phyloP scores from a whole-genome alignment of 306 rosid species.

The Casuarina cunninghamiana region DNA sequence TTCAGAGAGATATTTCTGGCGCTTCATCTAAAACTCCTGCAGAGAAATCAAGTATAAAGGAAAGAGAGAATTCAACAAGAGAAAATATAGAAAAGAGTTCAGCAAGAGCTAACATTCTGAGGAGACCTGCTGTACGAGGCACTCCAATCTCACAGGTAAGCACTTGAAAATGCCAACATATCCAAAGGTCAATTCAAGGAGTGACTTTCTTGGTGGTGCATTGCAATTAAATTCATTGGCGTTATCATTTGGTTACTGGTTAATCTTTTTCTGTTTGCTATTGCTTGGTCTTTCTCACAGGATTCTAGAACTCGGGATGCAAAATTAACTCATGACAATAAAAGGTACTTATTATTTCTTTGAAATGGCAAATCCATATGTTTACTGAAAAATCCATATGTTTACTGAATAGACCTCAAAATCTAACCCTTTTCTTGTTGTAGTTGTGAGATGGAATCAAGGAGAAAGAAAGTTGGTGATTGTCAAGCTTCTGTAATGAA shows the following conservation, averaged over 20 bases:
- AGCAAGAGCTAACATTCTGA: constrained; percentile 33
- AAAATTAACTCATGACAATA: constrained; percentile 34
- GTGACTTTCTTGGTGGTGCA: neutral
- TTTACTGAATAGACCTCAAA: constrained; percentile 29
- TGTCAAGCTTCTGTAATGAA: constrained; percentile 34
- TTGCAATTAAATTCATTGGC: neutral
- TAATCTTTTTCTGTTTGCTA: constrained; percentile 5
- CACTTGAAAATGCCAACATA: constrained; percentile 5
- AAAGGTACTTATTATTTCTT: constrained; percentile 47
- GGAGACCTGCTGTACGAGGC: constrained; percentile 20
- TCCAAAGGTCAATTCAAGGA: neutral
- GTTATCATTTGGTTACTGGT: neutral
- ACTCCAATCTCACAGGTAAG: constrained; percentile 51
- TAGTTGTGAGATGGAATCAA: constrained; percentile 38
- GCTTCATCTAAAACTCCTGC: constrained; percentile 26
- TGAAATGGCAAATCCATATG: constrained; percentile 9
- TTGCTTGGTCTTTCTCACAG: constrained; percentile 34
- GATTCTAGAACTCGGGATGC: constrained; percentile 40
- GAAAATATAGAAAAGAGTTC: constrained; percentile 27
- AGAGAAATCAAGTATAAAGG: constrained; percentile 29
- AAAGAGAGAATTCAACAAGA: constrained; percentile 41
- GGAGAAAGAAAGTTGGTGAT: constrained; percentile 38
- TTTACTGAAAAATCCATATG: constrained; percentile 5
- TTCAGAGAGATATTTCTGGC: constrained; percentile 32
- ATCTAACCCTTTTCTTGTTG: constrained; percentile 14